Conservation (phyloP, 1,139 yeast species). For the Diutina neorugosa region DNA sequence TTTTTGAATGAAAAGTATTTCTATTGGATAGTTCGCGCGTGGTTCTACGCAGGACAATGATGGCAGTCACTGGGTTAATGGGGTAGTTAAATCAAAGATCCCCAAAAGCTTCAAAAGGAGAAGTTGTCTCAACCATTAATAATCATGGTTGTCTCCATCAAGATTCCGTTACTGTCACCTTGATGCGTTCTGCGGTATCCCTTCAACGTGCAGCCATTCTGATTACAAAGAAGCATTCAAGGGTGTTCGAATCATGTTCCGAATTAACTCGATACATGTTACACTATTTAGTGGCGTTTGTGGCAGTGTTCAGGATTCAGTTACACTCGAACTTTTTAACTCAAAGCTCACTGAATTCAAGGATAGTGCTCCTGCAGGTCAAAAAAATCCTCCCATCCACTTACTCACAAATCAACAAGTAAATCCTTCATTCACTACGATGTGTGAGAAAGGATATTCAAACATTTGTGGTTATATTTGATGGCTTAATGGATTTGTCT, state of each 20-base stretch:
- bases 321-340: neutral
- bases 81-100: neutral
- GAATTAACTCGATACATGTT: too few species aligned
- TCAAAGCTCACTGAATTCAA: neutral
- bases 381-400: neutral
- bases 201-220: neutral
- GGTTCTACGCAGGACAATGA: neutral
- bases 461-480: too few species aligned
- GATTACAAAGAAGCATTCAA: neutral
- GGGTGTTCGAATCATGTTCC: too few species aligned
- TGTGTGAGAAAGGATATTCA: too few species aligned
- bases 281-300: too few species aligned
- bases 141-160: too few species aligned
- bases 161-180: too few species aligned
- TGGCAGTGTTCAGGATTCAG: too few species aligned
- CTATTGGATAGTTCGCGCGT: neutral
- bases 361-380: neutral
- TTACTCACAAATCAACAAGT: neutral
- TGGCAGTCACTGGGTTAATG: neutral
- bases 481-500: too few species aligned
- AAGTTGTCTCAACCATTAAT: too few species aligned
- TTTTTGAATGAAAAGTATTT: constrained; percentile 3
- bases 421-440: too few species aligned
- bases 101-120: too few species aligned
- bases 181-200: neutral